Evolutionary conservation across 2,329 filamentous ascomycete species (phyloP).

Genomic region (Boeremia lycopersici): DNA sequence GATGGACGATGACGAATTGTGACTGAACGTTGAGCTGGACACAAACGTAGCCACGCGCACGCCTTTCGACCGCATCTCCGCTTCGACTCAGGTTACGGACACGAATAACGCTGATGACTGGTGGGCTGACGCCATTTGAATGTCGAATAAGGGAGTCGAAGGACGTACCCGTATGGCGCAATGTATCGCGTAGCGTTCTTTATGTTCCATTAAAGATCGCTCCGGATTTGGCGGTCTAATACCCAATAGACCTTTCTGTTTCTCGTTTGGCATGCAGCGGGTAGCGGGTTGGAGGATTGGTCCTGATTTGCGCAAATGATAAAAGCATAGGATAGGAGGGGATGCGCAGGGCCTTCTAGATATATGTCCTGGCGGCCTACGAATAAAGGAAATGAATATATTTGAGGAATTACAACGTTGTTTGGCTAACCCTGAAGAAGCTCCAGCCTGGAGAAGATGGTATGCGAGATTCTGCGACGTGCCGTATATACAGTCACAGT

Average conservation of each 20-base stretch:
- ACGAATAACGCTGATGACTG: constrained; percentile 52
- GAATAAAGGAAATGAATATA: constrained; percentile 5
- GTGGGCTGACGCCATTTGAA: constrained; percentile 16
- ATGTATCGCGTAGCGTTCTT: constrained; percentile 19
- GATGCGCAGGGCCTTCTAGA: constrained; percentile 30
- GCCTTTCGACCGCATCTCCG: constrained; percentile 38
- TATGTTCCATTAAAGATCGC: constrained; percentile 4
- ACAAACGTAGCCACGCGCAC: constrained; percentile 45
- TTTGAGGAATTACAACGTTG: background rate
- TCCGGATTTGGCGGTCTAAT: constrained; percentile 26
- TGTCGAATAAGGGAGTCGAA: background rate
- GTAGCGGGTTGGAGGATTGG: constrained; percentile 30
- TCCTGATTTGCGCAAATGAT: constrained; percentile 27
- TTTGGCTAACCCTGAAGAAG: background rate
- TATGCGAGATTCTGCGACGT: background rate
- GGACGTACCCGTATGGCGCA: constrained; percentile 12
- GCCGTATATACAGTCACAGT: background rate
- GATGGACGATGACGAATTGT: constrained; percentile 81
- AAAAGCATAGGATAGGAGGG: constrained; percentile 36
- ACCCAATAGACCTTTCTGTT: constrained; percentile 31
- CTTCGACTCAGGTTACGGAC: constrained; percentile 15
- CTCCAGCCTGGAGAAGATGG: background rate
- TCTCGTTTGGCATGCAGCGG: constrained; percentile 23
- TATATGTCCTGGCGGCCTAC: constrained; percentile 22
- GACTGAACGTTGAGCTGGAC: constrained; percentile 65